Base-by-base conservation (phyloP, 352 stramenopile genomes). In the Pythium phragmitis region DNA sequence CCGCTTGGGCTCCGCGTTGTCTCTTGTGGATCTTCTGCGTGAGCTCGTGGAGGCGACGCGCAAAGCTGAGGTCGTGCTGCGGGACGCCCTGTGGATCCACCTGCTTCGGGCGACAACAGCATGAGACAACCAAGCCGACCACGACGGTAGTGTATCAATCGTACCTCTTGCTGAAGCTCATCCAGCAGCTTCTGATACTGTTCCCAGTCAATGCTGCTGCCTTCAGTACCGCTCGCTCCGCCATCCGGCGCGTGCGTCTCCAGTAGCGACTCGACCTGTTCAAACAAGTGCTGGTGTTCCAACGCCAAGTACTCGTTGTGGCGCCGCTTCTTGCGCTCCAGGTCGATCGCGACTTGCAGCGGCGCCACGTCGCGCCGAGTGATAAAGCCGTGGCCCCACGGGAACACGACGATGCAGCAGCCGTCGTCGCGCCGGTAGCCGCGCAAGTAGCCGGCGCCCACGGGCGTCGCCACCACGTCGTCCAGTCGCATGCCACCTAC, bases 311-410 rank as follows among this genome's bases (percentile, higher is more conserved):
- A 73, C 39, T 73, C 56, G 46, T 73, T 66, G 50, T 66, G 55
- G 26, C 49, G 67, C 21, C 67, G 37, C 39, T 63, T 68, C 23
- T 58, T 63, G 36, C 67, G 60, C 46, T 73, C 57, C 28, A 69
- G 55, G 8, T 67, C 67, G 52, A 73, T 66, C 23, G 67, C 67
- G 1, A 60, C 34, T 1, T 61, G 60, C 16, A 73, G 46, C 16
- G 51, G 75, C 60, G 85, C 68, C 19, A 92, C 73, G 8, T 80
- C 63, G n/a, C 68, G 74, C 21, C 82, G 53, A 45, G 87, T 81
- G 33, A 94, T 67, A 65, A 87, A 91, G 23, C 81, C 85, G 26
- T 92, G 75, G 1, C 82, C 85, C 80, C 81, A 94, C 7, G 85
- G 81, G 63, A 79, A 94, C 43, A 90, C 39, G 4, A 94, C 69